Percentiles rank a stretch among this genome's conserved stretches.
Conservation (phyloP, 176 grass and related monocot genomes). For the Oryza longistaminata region DNA sequence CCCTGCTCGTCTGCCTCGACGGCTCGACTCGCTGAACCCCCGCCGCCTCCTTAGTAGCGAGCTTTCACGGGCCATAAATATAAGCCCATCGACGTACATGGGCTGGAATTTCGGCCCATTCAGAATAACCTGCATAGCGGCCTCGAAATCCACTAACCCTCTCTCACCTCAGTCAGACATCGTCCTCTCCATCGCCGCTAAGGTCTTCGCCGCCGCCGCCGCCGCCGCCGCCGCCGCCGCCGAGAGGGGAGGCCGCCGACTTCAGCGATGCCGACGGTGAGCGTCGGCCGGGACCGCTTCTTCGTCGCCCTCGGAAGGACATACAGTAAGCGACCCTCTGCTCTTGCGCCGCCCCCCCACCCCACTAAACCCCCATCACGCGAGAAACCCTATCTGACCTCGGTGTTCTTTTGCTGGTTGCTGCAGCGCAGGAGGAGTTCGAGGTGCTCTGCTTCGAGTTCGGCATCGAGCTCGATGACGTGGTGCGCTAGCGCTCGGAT, state of each 20-base stretch:
- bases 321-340: slow-evolving; percentile 50
- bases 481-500: slow-evolving; percentile 46
- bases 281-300: slow-evolving; percentile 76
- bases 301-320: slow-evolving; percentile 47
- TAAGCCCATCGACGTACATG: background rate
- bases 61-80: too few relatives aligned
- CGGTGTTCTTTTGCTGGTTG: background rate
- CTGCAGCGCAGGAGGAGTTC: slow-evolving; percentile 78
- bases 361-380: background rate
- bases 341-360: background rate
- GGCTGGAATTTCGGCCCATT: background rate
- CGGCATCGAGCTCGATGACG: slow-evolving; percentile 98
- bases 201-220: background rate
- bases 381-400: background rate
- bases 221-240: background rate
- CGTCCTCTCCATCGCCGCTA: background rate
- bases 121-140: too few relatives aligned
- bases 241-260: background rate
- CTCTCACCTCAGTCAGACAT: background rate
- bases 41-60: too few relatives aligned
- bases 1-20: too few relatives aligned
- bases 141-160: background rate
- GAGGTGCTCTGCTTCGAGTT: slow-evolving; percentile 87
- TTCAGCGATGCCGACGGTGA: slow-evolving; percentile 58
- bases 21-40: too few relatives aligned